phyloP scores from a whole-genome alignment of 257 asterid species.

The Solanum corneliomulleri region DNA sequence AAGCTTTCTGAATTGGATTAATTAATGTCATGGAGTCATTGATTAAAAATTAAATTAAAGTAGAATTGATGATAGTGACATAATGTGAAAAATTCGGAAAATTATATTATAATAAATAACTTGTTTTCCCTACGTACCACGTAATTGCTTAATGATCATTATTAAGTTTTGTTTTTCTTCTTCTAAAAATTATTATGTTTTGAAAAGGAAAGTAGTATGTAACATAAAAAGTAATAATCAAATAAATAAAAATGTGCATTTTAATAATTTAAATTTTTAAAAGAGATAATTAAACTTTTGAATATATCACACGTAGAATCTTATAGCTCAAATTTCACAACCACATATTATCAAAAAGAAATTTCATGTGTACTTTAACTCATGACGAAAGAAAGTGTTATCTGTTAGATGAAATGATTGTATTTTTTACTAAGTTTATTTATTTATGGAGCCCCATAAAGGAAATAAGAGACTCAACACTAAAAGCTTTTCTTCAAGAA shows the following conservation, averaged over 20 bases:
- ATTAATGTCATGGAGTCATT: not conserved
- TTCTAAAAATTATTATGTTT: not conserved
- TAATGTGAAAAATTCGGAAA: not conserved
- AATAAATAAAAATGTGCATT: not conserved
- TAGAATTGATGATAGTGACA: not conserved
- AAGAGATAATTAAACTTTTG: not conserved
- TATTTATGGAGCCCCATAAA: not conserved
- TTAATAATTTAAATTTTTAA: not conserved
- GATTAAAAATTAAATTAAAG: not conserved
- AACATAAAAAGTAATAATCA: not conserved
- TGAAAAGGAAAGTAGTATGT: not conserved
- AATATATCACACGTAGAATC: not conserved
- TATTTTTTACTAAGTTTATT: not conserved
- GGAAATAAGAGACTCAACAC: not conserved
- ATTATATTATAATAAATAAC: not conserved
- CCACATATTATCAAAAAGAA: not conserved
- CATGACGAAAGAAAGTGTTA: not conserved
- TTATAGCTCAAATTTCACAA: accelerated
- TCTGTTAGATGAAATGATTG: not conserved
- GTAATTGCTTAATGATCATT: not conserved
- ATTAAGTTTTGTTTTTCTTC: not conserved
- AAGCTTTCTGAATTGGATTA: not conserved
- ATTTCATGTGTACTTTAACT: not conserved
- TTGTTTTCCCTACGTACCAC: not conserved
- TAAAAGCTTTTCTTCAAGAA: not conserved